Base-by-base conservation (phyloP, 371 early-diverging fungal species). In the Mucor indicus region DNA sequence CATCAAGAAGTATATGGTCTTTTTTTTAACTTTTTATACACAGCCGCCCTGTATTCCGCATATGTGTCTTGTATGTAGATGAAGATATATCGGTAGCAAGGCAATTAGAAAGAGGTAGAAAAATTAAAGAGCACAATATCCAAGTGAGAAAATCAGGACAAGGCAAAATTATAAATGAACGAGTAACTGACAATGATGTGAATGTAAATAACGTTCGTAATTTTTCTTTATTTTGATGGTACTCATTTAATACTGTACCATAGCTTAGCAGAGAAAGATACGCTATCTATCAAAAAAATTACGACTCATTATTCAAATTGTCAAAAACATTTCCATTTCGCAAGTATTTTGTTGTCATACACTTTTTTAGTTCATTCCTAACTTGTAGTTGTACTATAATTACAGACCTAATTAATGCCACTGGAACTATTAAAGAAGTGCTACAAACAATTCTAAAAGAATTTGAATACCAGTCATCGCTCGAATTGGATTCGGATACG, bases 241-340 rank as follows among this genome's bases (percentile, higher is more conserved):
- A 19, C 38, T 48, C 33, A 33, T 33, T 33, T 33, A 27, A 5
- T 27, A 27, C 5, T 27, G 29, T 7, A 27, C 7, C 29, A 19
- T 45, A 73, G 75, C 54, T 84, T 39, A 84, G 83, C 41, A 73
- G 85, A 8, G 80, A 84, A 12, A 62, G 85, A 48, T 84, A 84
- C 31, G 59, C 77, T 12, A 80, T 84, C 19, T 84, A 83, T 55
- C 83, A 79, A 46, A 80, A 76, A 16, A 82, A 83, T 44, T 84
- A 81, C 57, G 81, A 83, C 0, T 79, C 84, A 11, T 55, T 84
- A 4, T 48, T 81, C 17, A 80, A 76, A 45, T 54, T 84, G 11
- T 79, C 79, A 38, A 81, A 84, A 48, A 76, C 83, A 49, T 84
- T 84, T 48, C 85, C 85, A 12, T 84, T 84, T 54, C 85, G 83